Evolutionary conservation across 192 early-diverging fungal genomes (phyloP), one percentile per base, ranked within the genome.

Genomic region (Podila minutissima): DNA sequence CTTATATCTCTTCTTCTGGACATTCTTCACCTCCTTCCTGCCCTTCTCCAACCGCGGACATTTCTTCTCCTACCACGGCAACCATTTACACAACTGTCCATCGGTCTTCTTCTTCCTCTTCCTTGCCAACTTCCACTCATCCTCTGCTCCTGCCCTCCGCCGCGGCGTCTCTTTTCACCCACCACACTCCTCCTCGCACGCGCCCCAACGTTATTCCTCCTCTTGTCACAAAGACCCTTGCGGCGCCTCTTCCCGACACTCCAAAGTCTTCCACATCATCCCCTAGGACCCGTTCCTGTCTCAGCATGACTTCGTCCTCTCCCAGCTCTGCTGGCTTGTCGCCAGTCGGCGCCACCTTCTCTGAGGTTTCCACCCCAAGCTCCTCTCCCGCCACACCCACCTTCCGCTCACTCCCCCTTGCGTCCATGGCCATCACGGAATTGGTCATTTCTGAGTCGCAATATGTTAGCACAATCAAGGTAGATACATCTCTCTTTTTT

Each of bases 391-490:
- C 76, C 20, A 17, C 69, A 10, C 71, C 66, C 22, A 38, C 70
- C 1, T 66, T 17, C 4, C 12, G 67, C 19, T 49, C 64, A n/a
- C 35, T 9, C 2, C 70, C 76, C 5, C 55, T 72, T 48, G 70
- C 60, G 3, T 22, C 70, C 60, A 72, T 79, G 76, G 64, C 76
- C 15, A 79, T 79, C 41, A 72, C 76, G 10, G 76, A 79, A 24
- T 55, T 79, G 15, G 59, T 79, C 22, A 72, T 79, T 26, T 57
- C 76, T 28, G 76, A 79, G 24, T 65, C 70, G 10, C 76, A 79
- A 4, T 68, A 72, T 28, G 65, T 79, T 1, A 8, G 64, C 11
- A 28, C 55, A n/a, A 62, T 79, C 37, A 71, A 79, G 28, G 76
- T 72, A 79, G 24, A 7, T 17, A 33, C 9, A 51, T 3, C 26